Percentiles rank a stretch among this genome's conserved stretches.
Evolutionary conservation across 257 asterid species (phyloP).

Genomic region (Plantago elongata): DNA sequence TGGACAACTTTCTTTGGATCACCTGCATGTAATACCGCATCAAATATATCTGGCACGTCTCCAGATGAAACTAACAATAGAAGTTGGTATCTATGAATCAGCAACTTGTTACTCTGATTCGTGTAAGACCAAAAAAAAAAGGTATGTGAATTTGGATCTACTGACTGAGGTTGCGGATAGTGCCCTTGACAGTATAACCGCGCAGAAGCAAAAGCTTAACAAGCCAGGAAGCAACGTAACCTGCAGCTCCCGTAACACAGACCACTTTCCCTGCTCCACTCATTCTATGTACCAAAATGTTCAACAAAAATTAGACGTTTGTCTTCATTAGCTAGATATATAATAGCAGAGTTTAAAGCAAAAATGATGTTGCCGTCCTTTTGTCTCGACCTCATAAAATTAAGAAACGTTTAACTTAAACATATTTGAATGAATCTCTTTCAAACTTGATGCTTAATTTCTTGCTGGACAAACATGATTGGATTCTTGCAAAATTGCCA

Average conservation of each 20-base stretch:
- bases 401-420: no score
- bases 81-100: neutral
- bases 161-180: neutral
- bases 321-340: no score
- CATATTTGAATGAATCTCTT: no score
- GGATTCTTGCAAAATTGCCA: no score
- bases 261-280: slow-evolving; percentile 1
- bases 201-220: slow-evolving; percentile 4
- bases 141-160: neutral
- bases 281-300: neutral
- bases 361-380: no score
- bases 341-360: no score
- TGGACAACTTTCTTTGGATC: neutral
- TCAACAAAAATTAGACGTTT: no score
- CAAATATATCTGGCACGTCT: no score
- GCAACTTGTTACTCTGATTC: neutral
- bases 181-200: slow-evolving; percentile 2
- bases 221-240: slow-evolving; percentile 7
- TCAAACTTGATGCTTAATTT: no score
- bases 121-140: neutral
- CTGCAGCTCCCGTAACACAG: slow-evolving; percentile 8
- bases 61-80: neutral
- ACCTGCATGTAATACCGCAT: neutral
- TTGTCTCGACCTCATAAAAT: no score
- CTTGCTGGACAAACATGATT: no score